phyloP scores from a whole-genome alignment of 225 moss, liverwort and hornwort genomes.

The Sphagnum contortum region DNA sequence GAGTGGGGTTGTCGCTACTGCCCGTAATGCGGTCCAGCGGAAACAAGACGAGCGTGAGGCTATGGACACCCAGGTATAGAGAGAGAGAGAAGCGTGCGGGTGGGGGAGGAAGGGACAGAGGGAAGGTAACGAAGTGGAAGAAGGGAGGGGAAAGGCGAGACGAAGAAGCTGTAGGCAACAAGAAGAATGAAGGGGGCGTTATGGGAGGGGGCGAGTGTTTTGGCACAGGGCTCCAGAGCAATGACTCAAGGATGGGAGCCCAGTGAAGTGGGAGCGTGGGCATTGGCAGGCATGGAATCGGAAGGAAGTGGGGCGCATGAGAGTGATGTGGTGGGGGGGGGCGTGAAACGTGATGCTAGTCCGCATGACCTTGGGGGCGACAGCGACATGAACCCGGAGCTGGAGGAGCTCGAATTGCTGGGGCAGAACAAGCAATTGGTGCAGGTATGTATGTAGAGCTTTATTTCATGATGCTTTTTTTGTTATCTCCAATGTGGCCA shows the following conservation, averaged over 20 bases:
- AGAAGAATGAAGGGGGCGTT: neutral
- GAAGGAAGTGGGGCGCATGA: neutral
- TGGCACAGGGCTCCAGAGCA: conserved; percentile 1
- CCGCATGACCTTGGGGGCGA: conserved; percentile 1
- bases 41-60: too few relatives aligned
- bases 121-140: too few relatives aligned
- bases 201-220: neutral
- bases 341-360: neutral
- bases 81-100: too few relatives aligned
- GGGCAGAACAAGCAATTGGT: conserved; percentile 15
- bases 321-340: conserved; percentile 1
- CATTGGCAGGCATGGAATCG: neutral
- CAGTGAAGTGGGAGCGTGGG: conserved; percentile 2
- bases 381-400: conserved; percentile 1
- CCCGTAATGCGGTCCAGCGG: too few relatives aligned
- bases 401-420: conserved; percentile 5
- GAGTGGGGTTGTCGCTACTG: too few relatives aligned
- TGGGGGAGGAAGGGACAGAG: too few relatives aligned
- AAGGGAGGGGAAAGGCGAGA: too few relatives aligned
- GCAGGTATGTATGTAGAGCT: conserved; percentile 4
- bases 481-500: too few relatives aligned
- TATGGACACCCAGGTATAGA: too few relatives aligned
- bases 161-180: neutral
- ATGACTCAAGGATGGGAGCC: conserved; percentile 2
- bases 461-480: too few relatives aligned